phyloP scores from a whole-genome alignment of 345 rosid genomes.

The Toxicodendron radicans region DNA sequence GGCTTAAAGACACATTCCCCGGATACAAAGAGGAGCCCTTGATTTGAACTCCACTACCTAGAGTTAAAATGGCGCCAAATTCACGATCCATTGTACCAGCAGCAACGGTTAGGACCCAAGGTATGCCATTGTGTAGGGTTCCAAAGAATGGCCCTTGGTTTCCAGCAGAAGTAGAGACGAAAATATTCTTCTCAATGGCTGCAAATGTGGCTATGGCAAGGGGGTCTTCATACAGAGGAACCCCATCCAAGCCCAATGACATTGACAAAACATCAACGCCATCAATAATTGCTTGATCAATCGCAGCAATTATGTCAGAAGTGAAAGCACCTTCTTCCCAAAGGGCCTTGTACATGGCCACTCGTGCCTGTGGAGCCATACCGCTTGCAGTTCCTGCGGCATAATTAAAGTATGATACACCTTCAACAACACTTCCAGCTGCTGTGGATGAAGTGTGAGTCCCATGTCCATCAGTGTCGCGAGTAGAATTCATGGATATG shows the following conservation, averaged over 20 bases:
- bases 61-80: constrained; percentile 29
- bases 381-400: constrained; percentile 46
- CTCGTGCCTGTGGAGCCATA: constrained; percentile 44
- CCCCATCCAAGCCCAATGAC: constrained; percentile 38
- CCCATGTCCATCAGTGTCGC: constrained; percentile 54
- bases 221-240: constrained; percentile 41
- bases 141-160: constrained; percentile 32
- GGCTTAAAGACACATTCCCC: constrained; percentile 21
- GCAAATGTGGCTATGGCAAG: constrained; percentile 55
- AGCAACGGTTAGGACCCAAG: constrained; percentile 52
- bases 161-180: constrained; percentile 54
- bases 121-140: constrained; percentile 47
- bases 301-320: constrained; percentile 48
- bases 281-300: constrained; percentile 54
- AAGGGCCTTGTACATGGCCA: constrained; percentile 55
- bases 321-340: constrained; percentile 34
- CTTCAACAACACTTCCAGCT: constrained; percentile 39
- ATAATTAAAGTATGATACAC: constrained; percentile 46
- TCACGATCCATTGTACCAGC: constrained; percentile 46
- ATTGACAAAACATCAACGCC: constrained; percentile 55
- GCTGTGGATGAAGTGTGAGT: constrained; percentile 61
- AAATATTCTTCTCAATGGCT: constrained; percentile 45
- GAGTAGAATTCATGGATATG: constrained; percentile 48
- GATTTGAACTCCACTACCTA: constrained; percentile 27
- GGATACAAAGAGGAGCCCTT: constrained; percentile 38